Conservation (phyloP, 2,329 filamentous ascomycete species). For the Aspergillus texensis region DNA sequence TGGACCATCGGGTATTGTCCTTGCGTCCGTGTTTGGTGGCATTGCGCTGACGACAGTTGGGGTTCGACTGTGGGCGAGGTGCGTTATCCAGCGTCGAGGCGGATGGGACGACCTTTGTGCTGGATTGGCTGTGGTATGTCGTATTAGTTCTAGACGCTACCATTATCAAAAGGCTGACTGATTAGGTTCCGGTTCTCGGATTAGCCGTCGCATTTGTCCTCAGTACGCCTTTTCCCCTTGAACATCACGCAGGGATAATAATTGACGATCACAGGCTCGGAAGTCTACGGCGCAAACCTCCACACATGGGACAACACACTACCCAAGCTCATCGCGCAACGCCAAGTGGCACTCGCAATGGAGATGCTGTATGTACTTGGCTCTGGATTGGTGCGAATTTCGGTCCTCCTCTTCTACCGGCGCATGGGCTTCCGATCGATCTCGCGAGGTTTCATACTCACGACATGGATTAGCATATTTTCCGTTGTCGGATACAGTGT, state of each 20-base stretch:
- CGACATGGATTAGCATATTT: conserved; percentile 11
- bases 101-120: neutral
- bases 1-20: neutral
- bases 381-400: conserved; percentile 5
- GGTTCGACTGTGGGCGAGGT: neutral
- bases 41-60: neutral
- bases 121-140: neutral
- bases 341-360: conserved; percentile 3
- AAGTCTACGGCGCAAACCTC: conserved; percentile 7
- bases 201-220: neutral
- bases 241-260: neutral
- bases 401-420: conserved; percentile 12
- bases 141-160: neutral
- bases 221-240: too few species aligned
- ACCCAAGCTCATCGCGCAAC: neutral
- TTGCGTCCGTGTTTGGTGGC: neutral
- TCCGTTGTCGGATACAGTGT: conserved; percentile 10
- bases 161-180: neutral
- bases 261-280: neutral
- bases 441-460: conserved; percentile 4
- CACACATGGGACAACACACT: conserved; percentile 13
- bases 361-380: conserved; percentile 8
- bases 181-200: neutral
- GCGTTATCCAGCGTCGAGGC: neutral
- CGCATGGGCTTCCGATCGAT: conserved; percentile 11